phyloP scores from a whole-genome alignment of 2,329 filamentous ascomycete species.

The Neobulgaria alba region DNA sequence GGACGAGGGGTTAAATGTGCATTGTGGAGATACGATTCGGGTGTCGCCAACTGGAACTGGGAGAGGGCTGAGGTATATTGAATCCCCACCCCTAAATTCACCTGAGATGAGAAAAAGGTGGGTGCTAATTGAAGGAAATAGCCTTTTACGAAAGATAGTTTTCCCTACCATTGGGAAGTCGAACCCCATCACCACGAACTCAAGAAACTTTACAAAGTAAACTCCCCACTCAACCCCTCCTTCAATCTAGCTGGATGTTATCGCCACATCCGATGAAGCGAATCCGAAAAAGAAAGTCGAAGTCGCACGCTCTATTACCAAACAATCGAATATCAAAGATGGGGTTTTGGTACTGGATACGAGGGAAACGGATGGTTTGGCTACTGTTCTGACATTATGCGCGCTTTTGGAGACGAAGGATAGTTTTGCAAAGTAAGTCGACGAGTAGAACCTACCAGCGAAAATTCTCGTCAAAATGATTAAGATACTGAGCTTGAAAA shows the following conservation, averaged over 20 bases:
- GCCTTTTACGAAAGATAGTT: not conserved
- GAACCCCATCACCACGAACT: not conserved
- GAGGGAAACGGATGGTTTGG: not conserved
- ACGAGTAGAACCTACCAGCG: too few species aligned
- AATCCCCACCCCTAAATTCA: too few species aligned
- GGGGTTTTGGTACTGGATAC: not conserved
- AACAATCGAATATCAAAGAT: not conserved
- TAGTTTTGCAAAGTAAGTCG: not conserved
- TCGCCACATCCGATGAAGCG: not conserved
- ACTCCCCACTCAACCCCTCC: not conserved
- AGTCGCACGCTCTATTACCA: not conserved
- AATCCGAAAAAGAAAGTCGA: not conserved
- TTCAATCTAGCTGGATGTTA: not conserved
- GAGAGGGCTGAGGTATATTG: not conserved
- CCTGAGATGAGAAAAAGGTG: too few species aligned
- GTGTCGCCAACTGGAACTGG: not conserved
- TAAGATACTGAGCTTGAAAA: too few species aligned
- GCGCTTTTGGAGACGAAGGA: not conserved
- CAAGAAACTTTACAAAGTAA: not conserved
- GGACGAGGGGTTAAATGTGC: not conserved
- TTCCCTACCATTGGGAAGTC: not conserved
- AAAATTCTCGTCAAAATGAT: too few species aligned
- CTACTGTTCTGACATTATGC: not conserved
- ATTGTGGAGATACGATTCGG: not conserved
- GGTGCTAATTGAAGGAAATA: too few species aligned